Evolutionary conservation across 164 flowering plant species (phyloP), one percentile per base, ranked within the genome.

Genomic region (Cinnamomum micranthum): DNA sequence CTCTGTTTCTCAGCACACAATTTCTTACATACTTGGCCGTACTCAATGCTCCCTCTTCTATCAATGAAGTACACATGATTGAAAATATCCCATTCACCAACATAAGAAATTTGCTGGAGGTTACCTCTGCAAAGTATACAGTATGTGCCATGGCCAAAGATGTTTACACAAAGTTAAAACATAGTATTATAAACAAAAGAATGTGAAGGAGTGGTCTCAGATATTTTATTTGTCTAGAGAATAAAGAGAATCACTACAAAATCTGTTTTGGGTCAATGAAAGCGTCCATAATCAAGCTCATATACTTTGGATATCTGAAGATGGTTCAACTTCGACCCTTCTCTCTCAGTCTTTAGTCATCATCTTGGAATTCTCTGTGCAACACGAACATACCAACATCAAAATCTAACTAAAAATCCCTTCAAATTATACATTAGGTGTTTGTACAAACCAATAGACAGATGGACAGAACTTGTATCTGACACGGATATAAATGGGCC

Each of bases 341-440:
- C 51, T 71, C 50, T 11, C 3, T 41, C 47, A 12, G 13, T 4
- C 10, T 24, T 77, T 51, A 86, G 68, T 89, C 92, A 60, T 89
- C 92, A 51, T 89, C 92, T 78, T 89, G 87, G 82, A 87, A 87
- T 78, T 89, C 92, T 79, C 92, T 90, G 91, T 68, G n/a, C 79
- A 77, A 69, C 50, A 71, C 33, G 11, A 31, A 70, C 27, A 14
- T 20, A 75, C 0, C 50, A 17, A 0, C 20, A 65, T 52, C n/a
- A 50, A n/a, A 51, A 4, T 6, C 59, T 76, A 59, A 77, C 74
- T 76, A 33, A 5, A 24, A 55, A 25, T 1, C 2, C 35, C 0
- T 23, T 19, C 33, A 51, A 4, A 51, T 6, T 12, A 33, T 19
- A 17, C 20, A 23, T 24, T 9, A 6, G 2, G 50, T 14, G 64